Base-by-base conservation (phyloP, 306 rosid species). In the Cucumis hystrix region DNA sequence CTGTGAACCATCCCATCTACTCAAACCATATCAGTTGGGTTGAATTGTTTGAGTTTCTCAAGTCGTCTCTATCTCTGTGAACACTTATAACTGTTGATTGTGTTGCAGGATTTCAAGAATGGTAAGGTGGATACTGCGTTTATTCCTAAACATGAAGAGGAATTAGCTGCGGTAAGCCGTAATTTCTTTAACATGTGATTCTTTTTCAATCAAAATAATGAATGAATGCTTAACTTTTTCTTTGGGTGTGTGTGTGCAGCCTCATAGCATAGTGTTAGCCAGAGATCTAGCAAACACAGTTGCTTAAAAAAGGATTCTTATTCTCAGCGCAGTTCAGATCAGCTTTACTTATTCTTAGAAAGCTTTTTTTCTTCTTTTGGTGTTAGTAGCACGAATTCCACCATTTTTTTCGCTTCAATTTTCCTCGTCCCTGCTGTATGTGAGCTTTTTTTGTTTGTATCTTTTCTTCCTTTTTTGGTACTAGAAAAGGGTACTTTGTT, bases 121-220 rank as follows among this genome's bases (percentile, higher is more conserved):
- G 98, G 97, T 55, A 92, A 92, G 63, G 98, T 95, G 78, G 97
- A 92, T 79, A 95, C 97, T 14, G 97, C 97, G 59, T 95, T 95
- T 77, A 95, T 92, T 84, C 97, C 99, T 59, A 95, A 90, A 81
- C 99, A 95, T 15, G 97, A 90, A 84, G 84, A 90, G 63, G 99
- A 92, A 83, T 83, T 92, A 83, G 88, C 87, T 33, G 86, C 83
- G 86, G 98, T 88, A 82, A 82, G 91, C 69, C 78, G 69, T 65
- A 79, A 23, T 69, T 41, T 73, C 43, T 41, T 35, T 7, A 17
- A 33, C 49, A 4, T 25, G 10, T 13, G 7, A 51, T 55, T 52
- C 16, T 5, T 59, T 49, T 77, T 69, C 55, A 68, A 76, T 64
- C 37, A 33, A 69, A 30, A 15, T 41, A 30, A 18, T 40, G 25